Conservation (phyloP, 2,329 filamentous ascomycete genomes). For the Emydomyces testavorans region DNA sequence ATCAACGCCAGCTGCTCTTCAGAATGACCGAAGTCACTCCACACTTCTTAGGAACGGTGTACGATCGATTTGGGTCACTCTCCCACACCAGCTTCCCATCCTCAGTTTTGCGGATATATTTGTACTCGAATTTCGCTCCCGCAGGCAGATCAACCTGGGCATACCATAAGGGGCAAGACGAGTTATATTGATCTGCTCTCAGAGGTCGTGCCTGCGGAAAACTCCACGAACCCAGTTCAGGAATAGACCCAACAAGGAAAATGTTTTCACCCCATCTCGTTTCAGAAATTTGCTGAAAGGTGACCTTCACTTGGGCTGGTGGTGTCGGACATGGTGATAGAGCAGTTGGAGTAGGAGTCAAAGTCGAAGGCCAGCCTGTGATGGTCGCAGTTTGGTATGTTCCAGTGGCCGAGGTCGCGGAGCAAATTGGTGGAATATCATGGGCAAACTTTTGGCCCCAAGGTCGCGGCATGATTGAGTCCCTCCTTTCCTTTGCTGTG, state of each 20-base stretch:
- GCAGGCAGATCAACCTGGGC: conserved; percentile 44
- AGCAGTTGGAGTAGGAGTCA: conserved; percentile 22
- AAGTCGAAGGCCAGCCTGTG: conserved; percentile 25
- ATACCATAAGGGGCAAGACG: conserved; percentile 51
- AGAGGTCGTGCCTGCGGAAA: conserved; percentile 44
- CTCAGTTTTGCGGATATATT: conserved; percentile 51
- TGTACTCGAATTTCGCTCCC: conserved; percentile 52
- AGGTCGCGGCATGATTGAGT: conserved; percentile 24
- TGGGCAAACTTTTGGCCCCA: conserved; percentile 28
- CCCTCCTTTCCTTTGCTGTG: conserved; percentile 27
- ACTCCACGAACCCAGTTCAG: conserved; percentile 53
- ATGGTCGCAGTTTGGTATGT: conserved; percentile 27
- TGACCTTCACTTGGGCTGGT: conserved; percentile 44
- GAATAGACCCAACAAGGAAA: conserved; percentile 51
- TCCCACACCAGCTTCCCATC: conserved; percentile 54
- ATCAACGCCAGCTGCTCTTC: conserved; percentile 32
- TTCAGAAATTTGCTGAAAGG: conserved; percentile 48
- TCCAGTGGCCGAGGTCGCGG: conserved; percentile 24
- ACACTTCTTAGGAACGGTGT: conserved; percentile 32
- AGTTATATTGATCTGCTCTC: conserved; percentile 48
- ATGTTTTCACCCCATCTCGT: conserved; percentile 54
- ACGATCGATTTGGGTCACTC: conserved; percentile 41
- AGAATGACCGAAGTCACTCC: conserved; percentile 24
- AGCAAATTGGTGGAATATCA: conserved; percentile 25
- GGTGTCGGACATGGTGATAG: conserved; percentile 15